Conservation (phyloP, 805 yeast species). For the Yamadazyma kitorensis region DNA sequence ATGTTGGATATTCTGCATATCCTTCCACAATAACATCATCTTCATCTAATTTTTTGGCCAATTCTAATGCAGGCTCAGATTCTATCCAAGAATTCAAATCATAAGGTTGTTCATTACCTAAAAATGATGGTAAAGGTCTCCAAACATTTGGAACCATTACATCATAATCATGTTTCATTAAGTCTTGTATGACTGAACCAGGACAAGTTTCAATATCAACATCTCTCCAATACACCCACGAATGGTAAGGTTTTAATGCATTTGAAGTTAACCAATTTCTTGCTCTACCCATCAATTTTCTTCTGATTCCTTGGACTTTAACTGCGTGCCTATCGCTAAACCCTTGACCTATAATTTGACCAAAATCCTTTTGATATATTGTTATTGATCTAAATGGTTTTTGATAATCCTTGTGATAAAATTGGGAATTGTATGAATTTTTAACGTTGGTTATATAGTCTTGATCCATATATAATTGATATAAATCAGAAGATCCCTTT, state of each 20-base stretch:
- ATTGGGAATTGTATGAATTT: conserved; percentile 56
- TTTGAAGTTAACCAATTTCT: conserved; percentile 78
- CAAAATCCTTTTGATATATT: conserved; percentile 78
- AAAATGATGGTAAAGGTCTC: conserved; percentile 93
- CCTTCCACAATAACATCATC: conserved; percentile 90
- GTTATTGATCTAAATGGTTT: conserved; percentile 77
- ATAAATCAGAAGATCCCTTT: conserved; percentile 59
- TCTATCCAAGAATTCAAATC: conserved; percentile 97
- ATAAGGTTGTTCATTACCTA: conserved; percentile 90
- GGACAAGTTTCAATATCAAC: conserved; percentile 84
- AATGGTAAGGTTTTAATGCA: conserved; percentile 77
- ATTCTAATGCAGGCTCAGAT: conserved; percentile 66
- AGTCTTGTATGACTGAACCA: conserved; percentile 66
- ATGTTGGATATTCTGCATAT: conserved; percentile 81
- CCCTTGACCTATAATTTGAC: conserved; percentile 83
- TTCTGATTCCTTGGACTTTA: conserved; percentile 78
- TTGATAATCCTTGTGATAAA: conserved; percentile 55
- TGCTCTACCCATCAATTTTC: conserved; percentile 84
- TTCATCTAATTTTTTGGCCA: conserved; percentile 64
- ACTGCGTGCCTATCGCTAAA: conserved; percentile 82
- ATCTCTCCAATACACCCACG: conserved; percentile 92
- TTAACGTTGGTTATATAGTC: conserved; percentile 55
- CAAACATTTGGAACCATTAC: conserved; percentile 88
- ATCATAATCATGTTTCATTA: conserved; percentile 69
- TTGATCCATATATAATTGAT: conserved; percentile 66